These are phyloP conservation scores for Amanita inopinata DNA, from an alignment of 768 basidiomycete species.

Conservation along the genomic window DNA sequence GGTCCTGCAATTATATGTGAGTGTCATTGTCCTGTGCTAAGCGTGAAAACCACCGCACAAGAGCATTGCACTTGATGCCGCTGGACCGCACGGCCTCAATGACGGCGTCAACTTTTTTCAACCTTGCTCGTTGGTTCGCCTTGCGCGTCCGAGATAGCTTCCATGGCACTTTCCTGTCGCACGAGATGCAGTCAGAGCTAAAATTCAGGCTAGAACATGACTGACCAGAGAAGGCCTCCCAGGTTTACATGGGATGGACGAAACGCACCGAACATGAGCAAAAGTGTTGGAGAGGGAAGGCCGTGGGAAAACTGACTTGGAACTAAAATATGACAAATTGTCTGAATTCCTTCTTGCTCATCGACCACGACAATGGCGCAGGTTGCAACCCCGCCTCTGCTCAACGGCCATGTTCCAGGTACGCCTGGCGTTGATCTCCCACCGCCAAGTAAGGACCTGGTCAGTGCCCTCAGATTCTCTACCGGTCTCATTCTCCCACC, in stretches of 20 bases:
- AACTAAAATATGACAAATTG: no score
- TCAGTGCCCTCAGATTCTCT: constrained; percentile 43
- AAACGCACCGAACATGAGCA: constrained; percentile 80
- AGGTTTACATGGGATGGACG: constrained; percentile 53
- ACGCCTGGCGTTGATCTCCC: background rate
- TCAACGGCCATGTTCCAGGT: constrained; percentile 8
- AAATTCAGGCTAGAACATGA: constrained; percentile 3
- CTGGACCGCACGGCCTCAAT: constrained; percentile 80
- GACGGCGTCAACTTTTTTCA: constrained; percentile 90
- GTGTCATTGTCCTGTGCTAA: background rate
- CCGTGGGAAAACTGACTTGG: no score
- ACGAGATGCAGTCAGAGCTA: constrained; percentile 7
- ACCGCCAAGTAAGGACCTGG: constrained; percentile 5
- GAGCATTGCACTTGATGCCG: constrained; percentile 65
- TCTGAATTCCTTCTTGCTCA: constrained; percentile 21
- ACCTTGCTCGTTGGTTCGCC: constrained; percentile 78
- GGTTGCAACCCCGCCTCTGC: constrained; percentile 19
- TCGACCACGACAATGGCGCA: constrained; percentile 40
- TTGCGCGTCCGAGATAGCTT: constrained; percentile 86
- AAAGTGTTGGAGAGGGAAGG: no score
- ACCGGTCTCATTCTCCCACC: constrained; percentile 92
- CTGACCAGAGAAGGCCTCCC: constrained; percentile 81
- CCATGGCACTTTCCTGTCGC: constrained; percentile 95
- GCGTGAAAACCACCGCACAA: constrained; percentile 52
- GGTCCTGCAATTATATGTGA: constrained; percentile 32